phyloP scores from a whole-genome alignment of 768 basidiomycete species.

The Baorangia bicolor region DNA sequence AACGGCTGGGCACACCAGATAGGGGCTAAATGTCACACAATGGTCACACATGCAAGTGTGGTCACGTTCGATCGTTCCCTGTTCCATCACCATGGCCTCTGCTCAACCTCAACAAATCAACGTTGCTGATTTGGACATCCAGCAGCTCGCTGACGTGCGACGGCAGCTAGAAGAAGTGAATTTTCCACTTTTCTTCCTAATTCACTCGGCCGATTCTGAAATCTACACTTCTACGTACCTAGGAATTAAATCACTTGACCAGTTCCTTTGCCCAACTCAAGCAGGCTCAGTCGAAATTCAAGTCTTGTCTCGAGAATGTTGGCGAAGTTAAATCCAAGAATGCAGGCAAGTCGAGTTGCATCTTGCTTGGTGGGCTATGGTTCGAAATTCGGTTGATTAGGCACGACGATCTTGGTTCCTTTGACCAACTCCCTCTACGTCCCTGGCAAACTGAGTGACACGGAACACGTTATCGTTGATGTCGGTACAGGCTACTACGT shows the following conservation, averaged over 20 bases:
- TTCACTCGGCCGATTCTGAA: not conserved
- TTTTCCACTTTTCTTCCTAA: not conserved
- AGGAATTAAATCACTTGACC: slow-evolving; percentile 93
- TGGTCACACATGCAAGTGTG: not conserved
- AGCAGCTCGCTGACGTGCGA: slow-evolving; percentile 86
- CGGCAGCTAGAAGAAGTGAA: slow-evolving; percentile 89
- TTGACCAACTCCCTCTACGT: slow-evolving; percentile 94
- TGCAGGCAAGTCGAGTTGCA: slow-evolving; percentile 39
- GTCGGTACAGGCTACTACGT: slow-evolving; percentile 97
- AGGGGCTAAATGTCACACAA: slow-evolving; percentile 12
- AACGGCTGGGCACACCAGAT: no score
- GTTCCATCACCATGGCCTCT: slow-evolving; percentile 32
- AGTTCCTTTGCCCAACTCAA: slow-evolving; percentile 91
- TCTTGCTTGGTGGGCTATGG: not conserved
- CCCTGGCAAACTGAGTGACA: slow-evolving; percentile 82
- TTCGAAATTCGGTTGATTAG: slow-evolving; percentile 39
- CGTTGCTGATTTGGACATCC: slow-evolving; percentile 77
- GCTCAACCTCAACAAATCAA: slow-evolving; percentile 68
- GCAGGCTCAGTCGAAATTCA: slow-evolving; percentile 91
- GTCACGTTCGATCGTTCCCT: slow-evolving; percentile 9
- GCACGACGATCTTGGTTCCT: slow-evolving; percentile 87
- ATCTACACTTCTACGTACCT: not conserved
- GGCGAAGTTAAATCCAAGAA: slow-evolving; percentile 71
- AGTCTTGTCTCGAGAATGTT: slow-evolving; percentile 79
- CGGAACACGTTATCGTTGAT: slow-evolving; percentile 89